A percentile compares a stretch with the other conserved stretches of the same genome.
Conservation (phyloP, 2,329 filamentous ascomycete genomes). For the Nemania sp. region DNA sequence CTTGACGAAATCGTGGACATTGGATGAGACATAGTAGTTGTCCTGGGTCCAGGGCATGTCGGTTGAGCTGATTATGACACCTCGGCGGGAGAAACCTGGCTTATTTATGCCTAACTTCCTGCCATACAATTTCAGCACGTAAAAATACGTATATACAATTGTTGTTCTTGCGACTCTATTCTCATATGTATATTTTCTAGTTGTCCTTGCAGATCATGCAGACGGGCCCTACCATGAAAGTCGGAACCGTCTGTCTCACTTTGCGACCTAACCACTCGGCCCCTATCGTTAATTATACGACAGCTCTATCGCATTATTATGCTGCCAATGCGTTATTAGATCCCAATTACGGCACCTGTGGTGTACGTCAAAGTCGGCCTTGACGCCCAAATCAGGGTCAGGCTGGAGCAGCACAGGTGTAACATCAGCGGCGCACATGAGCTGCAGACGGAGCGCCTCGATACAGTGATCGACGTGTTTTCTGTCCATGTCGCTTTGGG, state of each 20-base stretch:
- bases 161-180: too few relatives aligned
- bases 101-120: too few relatives aligned
- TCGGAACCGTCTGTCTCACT: too few relatives aligned
- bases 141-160: too few relatives aligned
- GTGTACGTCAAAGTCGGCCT: conserved; percentile 17
- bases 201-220: too few relatives aligned
- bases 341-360: conserved; percentile 15
- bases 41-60: not conserved
- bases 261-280: too few relatives aligned
- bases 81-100: too few relatives aligned
- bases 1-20: not conserved
- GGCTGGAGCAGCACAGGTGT: conserved; percentile 11
- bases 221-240: too few relatives aligned
- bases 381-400: not conserved
- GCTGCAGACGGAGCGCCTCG: conserved; percentile 16
- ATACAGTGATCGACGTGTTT: conserved; percentile 24
- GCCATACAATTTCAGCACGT: too few relatives aligned
- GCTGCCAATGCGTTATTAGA: conserved; percentile 2
- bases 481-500: conserved; percentile 1
- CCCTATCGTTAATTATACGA: too few relatives aligned
- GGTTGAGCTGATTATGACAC: too few relatives aligned
- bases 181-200: too few relatives aligned
- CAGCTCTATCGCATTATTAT: not conserved
- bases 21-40: not conserved
- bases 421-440: conserved; percentile 21